Evolutionary conservation across 2,329 filamentous ascomycete species (phyloP).

Genomic region (Cryphonectria japonica): DNA sequence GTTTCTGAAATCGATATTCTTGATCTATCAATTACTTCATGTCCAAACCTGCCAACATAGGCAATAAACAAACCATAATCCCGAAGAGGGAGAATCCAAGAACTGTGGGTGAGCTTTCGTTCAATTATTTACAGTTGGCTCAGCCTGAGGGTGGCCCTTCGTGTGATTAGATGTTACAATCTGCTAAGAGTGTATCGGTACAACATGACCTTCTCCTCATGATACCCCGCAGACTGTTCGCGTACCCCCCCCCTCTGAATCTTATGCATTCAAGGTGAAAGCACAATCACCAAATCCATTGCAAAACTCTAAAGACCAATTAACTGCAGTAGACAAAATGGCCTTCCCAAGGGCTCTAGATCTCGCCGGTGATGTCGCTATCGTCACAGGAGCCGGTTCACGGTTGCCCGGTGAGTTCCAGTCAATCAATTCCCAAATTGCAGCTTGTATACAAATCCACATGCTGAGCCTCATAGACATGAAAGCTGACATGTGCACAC

Average conservation of each 20-base stretch:
- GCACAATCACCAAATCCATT: not conserved
- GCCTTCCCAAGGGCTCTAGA: slow-evolving; percentile 28
- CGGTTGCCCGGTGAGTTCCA: slow-evolving; percentile 34
- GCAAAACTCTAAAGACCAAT: not conserved
- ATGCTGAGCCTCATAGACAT: not conserved
- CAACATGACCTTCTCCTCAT: not conserved
- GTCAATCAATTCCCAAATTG: too few relatives aligned
- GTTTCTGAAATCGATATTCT: too few relatives aligned
- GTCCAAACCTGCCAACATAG: too few relatives aligned
- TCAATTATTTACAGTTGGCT: too few relatives aligned
- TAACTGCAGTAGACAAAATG: not conserved
- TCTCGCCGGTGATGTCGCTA: slow-evolving; percentile 38
- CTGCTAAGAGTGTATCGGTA: too few relatives aligned
- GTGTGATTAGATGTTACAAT: too few relatives aligned
- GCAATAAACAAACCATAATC: too few relatives aligned
- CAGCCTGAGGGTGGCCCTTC: too few relatives aligned
- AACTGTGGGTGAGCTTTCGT: too few relatives aligned
- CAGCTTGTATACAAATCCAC: not conserved
- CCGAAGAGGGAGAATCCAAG: too few relatives aligned
- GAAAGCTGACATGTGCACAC: not conserved
- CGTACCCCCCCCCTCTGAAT: not conserved
- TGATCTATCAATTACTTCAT: too few relatives aligned
- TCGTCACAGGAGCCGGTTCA: slow-evolving; percentile 40
- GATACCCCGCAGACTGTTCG: not conserved
- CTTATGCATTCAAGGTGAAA: not conserved